Evolutionary conservation across 805 yeast species (phyloP), one percentile per base, ranked within the genome.

Genomic region (Kodamaea nitidulidarum): DNA sequence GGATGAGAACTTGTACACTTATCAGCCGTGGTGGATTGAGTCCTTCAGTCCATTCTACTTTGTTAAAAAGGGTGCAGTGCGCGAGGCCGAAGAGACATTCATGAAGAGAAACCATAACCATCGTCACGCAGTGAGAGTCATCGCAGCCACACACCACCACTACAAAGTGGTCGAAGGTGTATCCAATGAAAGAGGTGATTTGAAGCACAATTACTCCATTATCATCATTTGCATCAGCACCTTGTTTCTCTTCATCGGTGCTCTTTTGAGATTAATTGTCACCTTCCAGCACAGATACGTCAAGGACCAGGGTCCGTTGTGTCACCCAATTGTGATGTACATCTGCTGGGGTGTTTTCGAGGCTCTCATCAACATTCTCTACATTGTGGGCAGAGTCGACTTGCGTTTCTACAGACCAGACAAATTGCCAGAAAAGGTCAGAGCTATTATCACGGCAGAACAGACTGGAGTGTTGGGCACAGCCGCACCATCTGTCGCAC

Each of bases 371-470:
- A 74, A 80, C 46, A 39, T 78, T 7, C 45, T 80, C 24, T 81
- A 80, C 54, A 56, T 84, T 40, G 51, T 80, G 25, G 78, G 80
- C 12, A 73, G 95, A 56, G 77, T 81, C 37, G 93, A 84, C 56
- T 67, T 84, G 51, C 71, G 93, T 57, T 84, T 84, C 63, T 84
- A 84, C 70, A 78, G 85, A 60, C 91, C 93, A 12, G 90, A 83
- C 57, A 61, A 58, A 33, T 62, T 76, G 42, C 72, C 69, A 10
- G 51, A 53, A 31, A 59, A 55, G 36, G 70, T 67, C 38, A 54
- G 71, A 45, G 49, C 57, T 12, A 67, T 67, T 39, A 56, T 67
- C 28, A 67, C 73, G 3, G 73, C 73, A 3, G 70, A 67, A 41
- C 72, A 65, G 44, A 56, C 69, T 3, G 36, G 22, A 2, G 26